Conservation (phyloP, 441 rosid species). For the Dalechampia spathulata region DNA sequence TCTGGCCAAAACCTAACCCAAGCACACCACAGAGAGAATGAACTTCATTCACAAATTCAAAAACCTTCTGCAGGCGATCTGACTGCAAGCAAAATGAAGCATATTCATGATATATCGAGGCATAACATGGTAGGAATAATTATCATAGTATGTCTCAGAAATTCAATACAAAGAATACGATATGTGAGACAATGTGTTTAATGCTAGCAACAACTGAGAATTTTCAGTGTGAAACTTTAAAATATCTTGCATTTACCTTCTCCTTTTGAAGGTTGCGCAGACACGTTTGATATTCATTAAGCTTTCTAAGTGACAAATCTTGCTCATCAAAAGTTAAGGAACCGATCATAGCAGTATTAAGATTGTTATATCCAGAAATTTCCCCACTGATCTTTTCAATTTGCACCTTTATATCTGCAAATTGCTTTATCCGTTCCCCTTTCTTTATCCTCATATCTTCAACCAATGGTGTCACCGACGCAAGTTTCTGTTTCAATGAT, state of each 20-base stretch:
- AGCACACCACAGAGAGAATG: conserved; percentile 84
- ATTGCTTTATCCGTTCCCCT: conserved; percentile 77
- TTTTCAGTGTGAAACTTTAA: not conserved
- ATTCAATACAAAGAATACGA: not conserved
- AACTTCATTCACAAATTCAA: conserved; percentile 71
- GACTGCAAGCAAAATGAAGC: conserved; percentile 56
- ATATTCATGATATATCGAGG: conserved; percentile 3
- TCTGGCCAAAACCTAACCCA: conserved; percentile 75
- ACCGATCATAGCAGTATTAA: conserved; percentile 28
- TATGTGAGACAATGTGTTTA: not conserved
- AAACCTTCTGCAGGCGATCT: conserved; percentile 80
- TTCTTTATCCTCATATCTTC: conserved; percentile 72
- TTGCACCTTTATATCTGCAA: conserved; percentile 61
- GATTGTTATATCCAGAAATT: conserved; percentile 57
- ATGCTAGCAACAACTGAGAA: not conserved
- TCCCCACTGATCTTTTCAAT: conserved; percentile 83
- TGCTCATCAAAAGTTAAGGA: conserved; percentile 55
- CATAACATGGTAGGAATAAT: not conserved
- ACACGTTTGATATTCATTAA: conserved; percentile 75
- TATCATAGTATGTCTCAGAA: not conserved
- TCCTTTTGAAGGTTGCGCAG: conserved; percentile 79
- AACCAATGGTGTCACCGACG: conserved; percentile 67
- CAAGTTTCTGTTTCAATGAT: conserved; percentile 78
- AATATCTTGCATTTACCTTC: conserved; percentile 47
- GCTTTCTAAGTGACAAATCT: conserved; percentile 80